A percentile compares a stretch with the other conserved stretches of the same genome.
These are phyloP conservation scores for Shiraia sp. DNA, from an alignment of 2,329 filamentous ascomycete species.

Conservation along the genomic window DNA sequence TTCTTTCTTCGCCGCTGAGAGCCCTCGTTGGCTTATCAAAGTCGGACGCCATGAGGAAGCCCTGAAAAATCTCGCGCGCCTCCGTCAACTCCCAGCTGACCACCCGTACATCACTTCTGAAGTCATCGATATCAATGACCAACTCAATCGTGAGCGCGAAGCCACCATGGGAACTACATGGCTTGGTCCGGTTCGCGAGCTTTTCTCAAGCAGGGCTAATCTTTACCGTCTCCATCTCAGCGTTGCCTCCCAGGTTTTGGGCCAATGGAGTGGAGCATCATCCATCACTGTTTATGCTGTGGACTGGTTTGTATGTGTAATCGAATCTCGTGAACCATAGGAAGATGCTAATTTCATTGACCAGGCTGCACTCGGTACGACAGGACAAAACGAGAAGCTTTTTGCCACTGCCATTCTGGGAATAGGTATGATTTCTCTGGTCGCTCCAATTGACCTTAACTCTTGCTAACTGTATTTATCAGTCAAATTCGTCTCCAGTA, in stretches of 20 bases:
- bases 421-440: too few relatives aligned
- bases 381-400: conserved; percentile 68
- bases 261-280: conserved; percentile 74
- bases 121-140: conserved; percentile 65
- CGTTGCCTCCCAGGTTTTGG: conserved; percentile 69
- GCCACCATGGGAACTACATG: conserved; percentile 68
- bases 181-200: conserved; percentile 68
- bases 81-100: conserved; percentile 63
- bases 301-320: conserved; percentile 55
- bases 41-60: conserved; percentile 63
- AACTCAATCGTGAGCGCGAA: conserved; percentile 72
- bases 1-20: conserved; percentile 71
- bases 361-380: conserved; percentile 56
- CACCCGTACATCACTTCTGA: conserved; percentile 66
- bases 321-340: too few relatives aligned
- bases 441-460: too few relatives aligned
- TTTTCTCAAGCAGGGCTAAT: conserved; percentile 69
- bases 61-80: conserved; percentile 56
- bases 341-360: too few relatives aligned
- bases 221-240: conserved; percentile 73
- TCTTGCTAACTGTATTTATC: background rate
- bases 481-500: conserved; percentile 66
- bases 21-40: conserved; percentile 72
- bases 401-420: conserved; percentile 77
- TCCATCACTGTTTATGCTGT: conserved; percentile 75